Evolutionary conservation across 2,329 filamentous ascomycete genomes (phyloP).

Genomic region (Hawksworthiomyces lignivorus): DNA sequence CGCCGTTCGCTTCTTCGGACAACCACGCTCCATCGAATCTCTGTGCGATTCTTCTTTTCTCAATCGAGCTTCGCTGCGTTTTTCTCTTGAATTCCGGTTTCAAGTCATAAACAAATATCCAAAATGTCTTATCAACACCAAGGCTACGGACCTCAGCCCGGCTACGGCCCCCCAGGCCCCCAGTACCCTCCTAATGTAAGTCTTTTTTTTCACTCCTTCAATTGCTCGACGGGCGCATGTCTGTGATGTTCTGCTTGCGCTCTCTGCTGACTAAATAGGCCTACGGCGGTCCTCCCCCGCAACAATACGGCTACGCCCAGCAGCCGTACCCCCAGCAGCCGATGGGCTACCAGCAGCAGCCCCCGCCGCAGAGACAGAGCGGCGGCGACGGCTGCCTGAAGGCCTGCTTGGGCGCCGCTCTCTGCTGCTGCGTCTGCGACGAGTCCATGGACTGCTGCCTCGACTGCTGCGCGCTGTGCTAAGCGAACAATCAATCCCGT

Average conservation of each 20-base stretch:
- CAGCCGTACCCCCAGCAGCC: slow-evolving; percentile 34
- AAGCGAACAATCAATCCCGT: no score
- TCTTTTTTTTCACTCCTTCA: slow-evolving; percentile 12
- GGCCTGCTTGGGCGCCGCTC: slow-evolving; percentile 30
- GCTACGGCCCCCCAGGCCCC: slow-evolving; percentile 22
- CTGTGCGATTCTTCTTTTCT: neutral
- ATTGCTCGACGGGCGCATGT: no score
- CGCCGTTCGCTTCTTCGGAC: no score
- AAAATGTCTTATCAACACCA: slow-evolving; percentile 29
- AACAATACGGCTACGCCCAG: slow-evolving; percentile 30
- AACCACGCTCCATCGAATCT: no score
- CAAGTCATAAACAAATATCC: no score
- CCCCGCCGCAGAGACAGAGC: slow-evolving; percentile 27
- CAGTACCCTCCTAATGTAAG: slow-evolving; percentile 37
- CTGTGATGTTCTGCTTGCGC: no score
- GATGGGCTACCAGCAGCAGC: slow-evolving; percentile 37
- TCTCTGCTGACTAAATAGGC: slow-evolving; percentile 1
- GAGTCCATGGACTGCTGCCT: slow-evolving; percentile 43
- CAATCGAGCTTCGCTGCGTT: neutral
- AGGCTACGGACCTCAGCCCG: slow-evolving; percentile 12
- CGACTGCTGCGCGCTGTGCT: slow-evolving; percentile 37
- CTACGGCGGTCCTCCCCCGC: slow-evolving; percentile 4
- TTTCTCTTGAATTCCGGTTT: neutral
- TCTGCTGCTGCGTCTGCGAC: slow-evolving; percentile 44
- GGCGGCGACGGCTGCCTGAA: slow-evolving; percentile 33